Percentiles rank a stretch among this genome's conserved stretches.
phyloP scores from a whole-genome alignment of 2,329 filamentous ascomycete genomes.

The Sporothrix mexicana region DNA sequence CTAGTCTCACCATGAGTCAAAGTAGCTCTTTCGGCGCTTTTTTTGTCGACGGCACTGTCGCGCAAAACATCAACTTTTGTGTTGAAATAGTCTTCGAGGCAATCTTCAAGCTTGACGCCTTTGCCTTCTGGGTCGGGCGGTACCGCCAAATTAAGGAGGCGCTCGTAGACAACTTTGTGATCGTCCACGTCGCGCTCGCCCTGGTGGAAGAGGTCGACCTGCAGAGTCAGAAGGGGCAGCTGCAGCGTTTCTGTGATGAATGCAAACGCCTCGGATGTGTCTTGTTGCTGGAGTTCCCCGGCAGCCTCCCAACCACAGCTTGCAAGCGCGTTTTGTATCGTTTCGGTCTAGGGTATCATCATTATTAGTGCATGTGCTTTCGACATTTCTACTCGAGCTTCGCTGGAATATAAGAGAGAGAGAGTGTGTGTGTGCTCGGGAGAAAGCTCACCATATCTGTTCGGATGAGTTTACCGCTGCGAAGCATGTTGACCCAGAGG shows the following conservation, averaged over 20 bases:
- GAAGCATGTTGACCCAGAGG: constrained; percentile 91
- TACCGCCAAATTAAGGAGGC: constrained; percentile 89
- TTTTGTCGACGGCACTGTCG: constrained; percentile 65
- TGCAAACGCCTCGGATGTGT: constrained; percentile 92
- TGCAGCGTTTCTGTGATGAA: constrained; percentile 92
- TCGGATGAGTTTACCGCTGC: constrained; percentile 82
- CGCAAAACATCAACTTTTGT: constrained; percentile 87
- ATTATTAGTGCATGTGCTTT: neutral
- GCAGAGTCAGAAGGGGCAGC: constrained; percentile 83
- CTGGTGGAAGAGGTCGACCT: constrained; percentile 90
- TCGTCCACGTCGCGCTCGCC: constrained; percentile 86
- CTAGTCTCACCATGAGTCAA: constrained; percentile 43
- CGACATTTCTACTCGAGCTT: neutral
- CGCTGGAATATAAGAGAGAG: too few relatives aligned
- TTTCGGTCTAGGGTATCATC: constrained; percentile 31
- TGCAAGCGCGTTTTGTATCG: constrained; percentile 78
- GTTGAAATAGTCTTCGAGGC: constrained; percentile 94
- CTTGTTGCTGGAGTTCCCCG: constrained; percentile 78
- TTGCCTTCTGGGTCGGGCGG: constrained; percentile 73
- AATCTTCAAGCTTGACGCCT: constrained; percentile 83
- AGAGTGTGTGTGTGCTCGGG: too few relatives aligned
- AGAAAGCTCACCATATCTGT: constrained; percentile 71
- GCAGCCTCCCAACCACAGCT: constrained; percentile 91
- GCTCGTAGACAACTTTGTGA: constrained; percentile 92
- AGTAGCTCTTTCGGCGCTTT: constrained; percentile 42